Evolutionary conservation across 345 rosid genomes (phyloP).

Genomic region (Sapria himalayana): DNA sequence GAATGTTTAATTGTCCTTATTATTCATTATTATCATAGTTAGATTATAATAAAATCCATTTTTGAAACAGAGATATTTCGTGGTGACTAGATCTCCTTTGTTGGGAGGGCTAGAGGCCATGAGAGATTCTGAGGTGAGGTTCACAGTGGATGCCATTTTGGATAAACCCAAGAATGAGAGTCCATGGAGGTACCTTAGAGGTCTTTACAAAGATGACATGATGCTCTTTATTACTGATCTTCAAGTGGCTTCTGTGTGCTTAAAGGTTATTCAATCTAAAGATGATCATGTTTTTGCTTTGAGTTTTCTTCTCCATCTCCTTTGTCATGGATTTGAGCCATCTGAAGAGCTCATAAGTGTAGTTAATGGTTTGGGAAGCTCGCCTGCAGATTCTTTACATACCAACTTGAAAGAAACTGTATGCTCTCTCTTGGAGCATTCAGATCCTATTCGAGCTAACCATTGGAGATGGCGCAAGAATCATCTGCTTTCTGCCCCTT

Average conservation of each 20-base stretch:
- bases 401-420: constrained; percentile 25
- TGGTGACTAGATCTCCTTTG: constrained; percentile 40
- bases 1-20: too few relatives aligned
- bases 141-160: constrained; percentile 36
- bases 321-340: constrained; percentile 41
- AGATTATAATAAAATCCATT: constrained; percentile 5
- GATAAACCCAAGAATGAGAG: constrained; percentile 56
- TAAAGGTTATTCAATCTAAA: constrained; percentile 29
- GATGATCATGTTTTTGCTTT: constrained; percentile 35
- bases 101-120: constrained; percentile 47
- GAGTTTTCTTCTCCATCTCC: constrained; percentile 61
- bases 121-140: constrained; percentile 63
- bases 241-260: constrained; percentile 37
- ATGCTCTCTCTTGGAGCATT: constrained; percentile 35
- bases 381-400: constrained; percentile 17
- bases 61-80: constrained; percentile 46
- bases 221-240: constrained; percentile 34
- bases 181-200: constrained; percentile 73
- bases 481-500: constrained; percentile 21
- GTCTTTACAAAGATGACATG: constrained; percentile 44
- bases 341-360: constrained; percentile 37
- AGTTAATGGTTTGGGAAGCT: constrained; percentile 22
- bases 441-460: constrained; percentile 51
- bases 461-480: constrained; percentile 71
- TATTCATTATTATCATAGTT: too few relatives aligned